Evolutionary conservation across 371 early-diverging fungal species (phyloP), one percentile per base, ranked within the genome.

Genomic region (Phascolomyces articulosus): DNA sequence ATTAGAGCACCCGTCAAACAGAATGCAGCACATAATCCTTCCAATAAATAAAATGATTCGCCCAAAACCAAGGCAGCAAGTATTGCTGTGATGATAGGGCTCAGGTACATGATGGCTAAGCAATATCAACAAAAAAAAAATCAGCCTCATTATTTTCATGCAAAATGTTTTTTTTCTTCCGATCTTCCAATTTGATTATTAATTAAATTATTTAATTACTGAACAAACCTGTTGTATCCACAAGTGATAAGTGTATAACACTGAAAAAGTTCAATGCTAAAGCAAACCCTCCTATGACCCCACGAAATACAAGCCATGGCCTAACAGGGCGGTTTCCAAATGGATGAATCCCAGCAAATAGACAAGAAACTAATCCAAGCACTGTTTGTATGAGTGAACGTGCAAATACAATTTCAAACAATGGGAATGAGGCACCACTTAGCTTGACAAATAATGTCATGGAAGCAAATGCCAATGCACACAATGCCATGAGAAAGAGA

Each of bases 61-160:
- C 80, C 74, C 6, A 94, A 75, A 24, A 80, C 70, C 34, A 86
- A 27, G 21, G 80, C 69, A 2, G 87, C 92, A 40, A 92, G 64
- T 20, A 94, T 67, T 0, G 89, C 85, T 16, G 91, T 92, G 59
- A 94, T 89, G 11, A 85, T 81, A 2, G 95, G 93, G 11, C 86
- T 86, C 20, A 90, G 78, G 68, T 91, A 93, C 69, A 93, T 92
- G 8, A 93, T 67, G 11, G 87, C 81, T 80, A 56, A 13, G 16
- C 16, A n/a, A 41, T 34, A 49, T 49, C 9, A 24, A 24, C 6
- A n/a, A 24, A 49, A 24, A 23, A 3, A 49, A 49, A 26, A 11
- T 3, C 26, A 49, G 11, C 23, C 3, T n/a, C n/a, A n/a, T n/a
- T n/a, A n/a, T n/a, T n/a, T n/a, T n/a, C n/a, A n/a, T n/a, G n/a